phyloP scores from a whole-genome alignment of 495 filamentous ascomycete species.

The Aspergillus funiculosus region DNA sequence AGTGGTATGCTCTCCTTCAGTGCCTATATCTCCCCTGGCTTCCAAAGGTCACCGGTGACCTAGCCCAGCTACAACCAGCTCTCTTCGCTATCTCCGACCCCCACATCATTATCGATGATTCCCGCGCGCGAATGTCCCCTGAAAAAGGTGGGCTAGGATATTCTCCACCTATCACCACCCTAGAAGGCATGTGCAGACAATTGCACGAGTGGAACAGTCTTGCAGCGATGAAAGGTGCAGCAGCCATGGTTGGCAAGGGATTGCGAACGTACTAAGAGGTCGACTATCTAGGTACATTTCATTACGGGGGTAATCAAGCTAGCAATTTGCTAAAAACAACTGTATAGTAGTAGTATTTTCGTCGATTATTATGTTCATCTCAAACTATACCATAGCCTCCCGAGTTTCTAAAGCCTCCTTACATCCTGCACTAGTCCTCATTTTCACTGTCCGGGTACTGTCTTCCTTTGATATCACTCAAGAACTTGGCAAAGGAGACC shows the following conservation, averaged over 20 bases:
- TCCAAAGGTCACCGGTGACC: slow-evolving; percentile 35
- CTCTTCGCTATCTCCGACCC: slow-evolving; percentile 48
- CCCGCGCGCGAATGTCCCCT: slow-evolving; percentile 35
- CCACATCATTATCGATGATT: slow-evolving; percentile 45
- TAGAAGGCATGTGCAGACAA: slow-evolving; percentile 51
- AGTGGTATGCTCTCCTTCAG: slow-evolving; percentile 45
- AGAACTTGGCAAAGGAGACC: too few species aligned
- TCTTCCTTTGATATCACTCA: too few species aligned
- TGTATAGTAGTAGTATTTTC: too few species aligned
- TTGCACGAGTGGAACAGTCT: slow-evolving; percentile 24
- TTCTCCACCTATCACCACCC: slow-evolving; percentile 42
- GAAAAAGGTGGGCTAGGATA: slow-evolving; percentile 49
- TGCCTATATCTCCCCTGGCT: slow-evolving; percentile 38
- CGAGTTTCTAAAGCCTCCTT: too few species aligned
- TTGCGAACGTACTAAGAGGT: slow-evolving; percentile 1
- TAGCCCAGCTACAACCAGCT: slow-evolving; percentile 48
- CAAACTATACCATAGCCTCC: too few species aligned
- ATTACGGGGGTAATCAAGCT: too few species aligned
- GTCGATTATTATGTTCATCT: too few species aligned
- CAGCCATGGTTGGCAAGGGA: slow-evolving; percentile 9
- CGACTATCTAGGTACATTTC: neutral
- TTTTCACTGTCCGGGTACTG: too few species aligned
- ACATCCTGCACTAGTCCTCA: too few species aligned
- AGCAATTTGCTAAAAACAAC: too few species aligned
- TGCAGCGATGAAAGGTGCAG: slow-evolving; percentile 15